These are phyloP conservation scores for Olyra latifolia DNA, from an alignment of 176 grass and related monocot genomes.

Conservation along the genomic window DNA sequence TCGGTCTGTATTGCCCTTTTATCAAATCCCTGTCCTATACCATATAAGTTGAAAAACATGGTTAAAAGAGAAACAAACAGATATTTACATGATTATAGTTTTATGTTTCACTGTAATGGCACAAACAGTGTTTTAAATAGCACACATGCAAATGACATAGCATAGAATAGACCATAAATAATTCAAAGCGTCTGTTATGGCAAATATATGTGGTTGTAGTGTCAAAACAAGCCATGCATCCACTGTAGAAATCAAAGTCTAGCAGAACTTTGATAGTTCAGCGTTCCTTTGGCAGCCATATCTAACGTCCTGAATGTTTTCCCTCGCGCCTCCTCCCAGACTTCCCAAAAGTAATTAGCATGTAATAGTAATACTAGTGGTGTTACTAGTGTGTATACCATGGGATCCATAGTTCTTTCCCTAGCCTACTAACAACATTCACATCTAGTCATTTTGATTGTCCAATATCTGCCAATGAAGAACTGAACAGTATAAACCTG, in stretches of 20 bases:
- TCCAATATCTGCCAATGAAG: background rate
- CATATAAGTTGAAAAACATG: background rate
- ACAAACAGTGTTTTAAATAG: constrained; percentile 14
- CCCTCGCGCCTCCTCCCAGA: background rate
- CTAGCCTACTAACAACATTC: background rate
- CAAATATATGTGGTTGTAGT: background rate
- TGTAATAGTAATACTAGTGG: background rate
- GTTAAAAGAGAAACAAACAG: background rate
- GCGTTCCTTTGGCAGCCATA: background rate
- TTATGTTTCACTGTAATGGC: constrained; percentile 1
- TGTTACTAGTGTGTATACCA: background rate
- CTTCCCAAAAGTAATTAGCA: background rate
- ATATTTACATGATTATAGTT: background rate
- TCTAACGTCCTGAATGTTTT: background rate
- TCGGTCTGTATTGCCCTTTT: too few relatives aligned
- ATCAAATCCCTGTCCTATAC: too few relatives aligned
- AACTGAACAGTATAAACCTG: background rate
- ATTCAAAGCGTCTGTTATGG: background rate
- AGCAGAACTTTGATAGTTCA: constrained; percentile 1
- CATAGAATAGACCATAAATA: background rate
- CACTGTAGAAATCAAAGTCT: background rate
- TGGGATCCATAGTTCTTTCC: background rate
- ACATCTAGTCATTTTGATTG: background rate
- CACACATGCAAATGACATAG: background rate
- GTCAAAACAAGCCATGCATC: constrained; percentile 8